Conservation (phyloP, 768 basidiomycete genomes). For the Amanita brunnescens region DNA sequence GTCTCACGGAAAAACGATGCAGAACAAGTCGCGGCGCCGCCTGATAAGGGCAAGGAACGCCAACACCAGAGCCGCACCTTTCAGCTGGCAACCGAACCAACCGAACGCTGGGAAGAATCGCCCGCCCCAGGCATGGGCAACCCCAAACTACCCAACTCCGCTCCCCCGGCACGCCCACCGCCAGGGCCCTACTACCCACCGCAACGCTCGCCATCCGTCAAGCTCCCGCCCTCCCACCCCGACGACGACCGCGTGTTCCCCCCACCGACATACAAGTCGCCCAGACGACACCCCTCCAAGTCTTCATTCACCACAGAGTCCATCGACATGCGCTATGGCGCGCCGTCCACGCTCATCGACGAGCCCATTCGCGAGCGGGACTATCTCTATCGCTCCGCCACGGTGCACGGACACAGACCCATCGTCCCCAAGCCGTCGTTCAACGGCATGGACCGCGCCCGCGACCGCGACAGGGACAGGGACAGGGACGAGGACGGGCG, state of each 20-base stretch:
- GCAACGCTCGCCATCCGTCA: conserved; percentile 2
- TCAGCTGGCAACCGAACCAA: conserved; percentile 1
- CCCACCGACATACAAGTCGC: background rate
- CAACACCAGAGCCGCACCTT: conserved; percentile 3
- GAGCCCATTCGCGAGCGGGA: background rate
- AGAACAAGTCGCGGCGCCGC: background rate
- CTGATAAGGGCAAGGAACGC: conserved; percentile 5
- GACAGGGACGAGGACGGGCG: background rate
- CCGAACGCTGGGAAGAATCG: background rate
- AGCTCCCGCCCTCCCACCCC: background rate
- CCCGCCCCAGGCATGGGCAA: background rate
- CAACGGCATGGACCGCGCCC: background rate
- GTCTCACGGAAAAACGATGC: background rate
- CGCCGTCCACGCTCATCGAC: background rate
- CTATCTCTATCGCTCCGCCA: background rate
- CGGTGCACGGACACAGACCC: background rate
- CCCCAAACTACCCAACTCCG: background rate
- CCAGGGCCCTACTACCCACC: background rate
- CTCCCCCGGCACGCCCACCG: background rate
- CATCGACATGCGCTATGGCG: background rate
- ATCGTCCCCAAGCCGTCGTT: conserved; percentile 1
- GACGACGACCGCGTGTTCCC: conserved; percentile 2
- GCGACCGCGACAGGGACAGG: background rate
- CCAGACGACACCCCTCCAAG: conserved; percentile 1
- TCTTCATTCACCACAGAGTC: conserved; percentile 3